These are phyloP conservation scores for Dovyalis caffra DNA, from an alignment of 345 rosid species.

Conservation along the genomic window DNA sequence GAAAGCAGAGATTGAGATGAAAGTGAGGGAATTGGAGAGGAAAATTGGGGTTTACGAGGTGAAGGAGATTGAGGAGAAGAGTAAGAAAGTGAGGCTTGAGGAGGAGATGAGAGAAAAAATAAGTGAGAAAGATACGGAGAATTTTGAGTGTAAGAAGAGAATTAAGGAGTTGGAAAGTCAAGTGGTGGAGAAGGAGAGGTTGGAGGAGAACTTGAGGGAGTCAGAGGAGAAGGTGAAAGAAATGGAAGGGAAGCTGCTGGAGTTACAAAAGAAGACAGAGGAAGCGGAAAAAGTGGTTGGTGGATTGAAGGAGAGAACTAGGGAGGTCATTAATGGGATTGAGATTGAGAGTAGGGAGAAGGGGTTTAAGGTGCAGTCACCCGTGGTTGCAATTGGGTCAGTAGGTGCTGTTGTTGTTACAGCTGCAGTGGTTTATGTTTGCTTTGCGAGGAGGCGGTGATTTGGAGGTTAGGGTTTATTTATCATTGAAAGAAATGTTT, in stretches of 20 bases:
- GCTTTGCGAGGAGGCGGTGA: slow-evolving; percentile 42
- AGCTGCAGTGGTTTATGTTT: slow-evolving; percentile 47
- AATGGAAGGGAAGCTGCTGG: slow-evolving; percentile 32
- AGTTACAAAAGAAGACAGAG: slow-evolving; percentile 42
- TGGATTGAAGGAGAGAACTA: slow-evolving; percentile 41
- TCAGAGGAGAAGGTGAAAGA: slow-evolving; percentile 38
- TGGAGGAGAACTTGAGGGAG: slow-evolving; percentile 32
- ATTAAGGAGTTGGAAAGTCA: slow-evolving; percentile 41
- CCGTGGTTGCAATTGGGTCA: slow-evolving; percentile 49
- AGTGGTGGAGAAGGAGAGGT: slow-evolving; percentile 24
- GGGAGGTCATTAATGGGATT: slow-evolving; percentile 37
- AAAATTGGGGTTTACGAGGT: slow-evolving; percentile 55
- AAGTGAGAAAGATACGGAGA: slow-evolving; percentile 51
- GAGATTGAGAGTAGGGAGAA: slow-evolving; percentile 15
- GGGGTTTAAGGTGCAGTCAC: slow-evolving; percentile 38
- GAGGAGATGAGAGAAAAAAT: slow-evolving; percentile 55
- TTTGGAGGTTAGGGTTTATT: slow-evolving; percentile 22
- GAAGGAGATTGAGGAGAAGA: slow-evolving; percentile 62
- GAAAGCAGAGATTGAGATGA: slow-evolving; percentile 56
- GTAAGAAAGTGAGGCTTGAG: slow-evolving; percentile 56
- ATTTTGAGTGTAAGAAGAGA: slow-evolving; percentile 39
- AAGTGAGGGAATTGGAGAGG: slow-evolving; percentile 67
- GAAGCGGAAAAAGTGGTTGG: slow-evolving; percentile 35
- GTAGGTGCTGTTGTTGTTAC: slow-evolving; percentile 45
- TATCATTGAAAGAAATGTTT: slow-evolving; percentile 8